Conservation (phyloP, 2,329 filamentous ascomycete species). For the Xylaria sp. region DNA sequence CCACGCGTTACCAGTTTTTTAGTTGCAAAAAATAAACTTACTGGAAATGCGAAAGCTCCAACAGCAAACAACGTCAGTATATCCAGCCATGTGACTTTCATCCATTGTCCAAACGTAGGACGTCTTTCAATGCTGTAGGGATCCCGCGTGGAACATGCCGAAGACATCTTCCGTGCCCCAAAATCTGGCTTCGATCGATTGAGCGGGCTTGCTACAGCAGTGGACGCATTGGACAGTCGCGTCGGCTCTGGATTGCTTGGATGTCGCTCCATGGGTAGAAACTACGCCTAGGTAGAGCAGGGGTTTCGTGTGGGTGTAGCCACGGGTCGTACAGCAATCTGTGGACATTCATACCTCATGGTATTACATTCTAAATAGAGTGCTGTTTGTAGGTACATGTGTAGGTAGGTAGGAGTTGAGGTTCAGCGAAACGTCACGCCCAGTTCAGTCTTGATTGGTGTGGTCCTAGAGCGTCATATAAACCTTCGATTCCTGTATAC, state of each 20-base stretch:
- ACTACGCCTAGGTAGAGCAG: background rate
- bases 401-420: conserved; percentile 21
- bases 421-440: background rate
- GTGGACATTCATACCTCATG: conserved; percentile 23
- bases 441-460: background rate
- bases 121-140: conserved; percentile 34
- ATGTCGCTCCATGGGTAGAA: conserved; percentile 22
- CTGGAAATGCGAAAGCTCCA: conserved; percentile 55
- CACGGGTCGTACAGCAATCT: conserved; percentile 13
- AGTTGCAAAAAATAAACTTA: conserved; percentile 34
- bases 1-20: background rate
- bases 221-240: conserved; percentile 14
- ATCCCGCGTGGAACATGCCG: conserved; percentile 20
- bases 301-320: conserved; percentile 5
- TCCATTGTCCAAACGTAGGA: conserved; percentile 58
- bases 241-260: background rate
- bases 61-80: conserved; percentile 68
- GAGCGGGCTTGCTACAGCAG: background rate
- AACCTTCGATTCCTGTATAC: conserved; percentile 8
- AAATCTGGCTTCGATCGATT: conserved; percentile 9
- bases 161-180: conserved; percentile 14
- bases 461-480: background rate
- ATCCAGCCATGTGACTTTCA: conserved; percentile 68
- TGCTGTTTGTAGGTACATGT: background rate
- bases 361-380: background rate